phyloP scores from a whole-genome alignment of 2,329 filamentous ascomycete genomes.

The Sarocladiaceae sp. region DNA sequence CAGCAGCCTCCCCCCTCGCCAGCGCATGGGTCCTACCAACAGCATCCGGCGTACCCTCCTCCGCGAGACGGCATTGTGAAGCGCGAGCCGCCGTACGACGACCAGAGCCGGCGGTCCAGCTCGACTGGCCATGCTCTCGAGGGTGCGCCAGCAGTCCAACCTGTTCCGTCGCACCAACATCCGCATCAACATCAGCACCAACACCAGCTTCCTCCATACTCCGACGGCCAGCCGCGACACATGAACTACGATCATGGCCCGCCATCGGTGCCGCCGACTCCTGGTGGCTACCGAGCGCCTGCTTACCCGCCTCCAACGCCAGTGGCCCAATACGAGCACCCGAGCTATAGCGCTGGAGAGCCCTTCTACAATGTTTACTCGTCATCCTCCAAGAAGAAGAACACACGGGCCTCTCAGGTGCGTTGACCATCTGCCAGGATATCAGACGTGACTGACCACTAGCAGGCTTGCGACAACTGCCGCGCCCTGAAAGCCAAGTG shows the following conservation, averaged over 20 bases:
- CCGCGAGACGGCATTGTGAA: constrained; percentile 49
- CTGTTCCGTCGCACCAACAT: constrained; percentile 23
- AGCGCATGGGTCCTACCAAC: constrained; percentile 36
- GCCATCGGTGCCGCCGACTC: constrained; percentile 37
- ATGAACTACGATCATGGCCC: constrained; percentile 46
- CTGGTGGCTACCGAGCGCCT: constrained; percentile 33
- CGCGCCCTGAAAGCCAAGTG: constrained; percentile 85
- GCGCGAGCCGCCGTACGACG: constrained; percentile 43
- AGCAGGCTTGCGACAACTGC: constrained; percentile 83
- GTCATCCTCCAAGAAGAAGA: constrained; percentile 48
- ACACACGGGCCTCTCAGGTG: constrained; percentile 60
- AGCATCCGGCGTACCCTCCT: constrained; percentile 41
- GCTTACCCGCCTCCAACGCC: constrained; percentile 35
- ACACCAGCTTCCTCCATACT: constrained; percentile 28
- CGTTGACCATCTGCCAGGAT: background rate
- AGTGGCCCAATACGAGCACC: constrained; percentile 24
- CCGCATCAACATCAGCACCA: constrained; percentile 24
- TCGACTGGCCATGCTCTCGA: constrained; percentile 42
- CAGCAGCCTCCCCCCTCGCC: constrained; percentile 34
- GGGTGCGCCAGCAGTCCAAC: constrained; percentile 16
- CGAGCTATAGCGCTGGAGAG: constrained; percentile 26
- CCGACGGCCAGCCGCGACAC: constrained; percentile 43
- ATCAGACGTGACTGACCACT: constrained; percentile 7
- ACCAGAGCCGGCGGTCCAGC: constrained; percentile 42
- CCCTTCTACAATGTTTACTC: constrained; percentile 36